These are phyloP conservation scores for Pestalotiopsis sp. DNA, from an alignment of 2,329 filamentous ascomycete species.

Conservation along the genomic window DNA sequence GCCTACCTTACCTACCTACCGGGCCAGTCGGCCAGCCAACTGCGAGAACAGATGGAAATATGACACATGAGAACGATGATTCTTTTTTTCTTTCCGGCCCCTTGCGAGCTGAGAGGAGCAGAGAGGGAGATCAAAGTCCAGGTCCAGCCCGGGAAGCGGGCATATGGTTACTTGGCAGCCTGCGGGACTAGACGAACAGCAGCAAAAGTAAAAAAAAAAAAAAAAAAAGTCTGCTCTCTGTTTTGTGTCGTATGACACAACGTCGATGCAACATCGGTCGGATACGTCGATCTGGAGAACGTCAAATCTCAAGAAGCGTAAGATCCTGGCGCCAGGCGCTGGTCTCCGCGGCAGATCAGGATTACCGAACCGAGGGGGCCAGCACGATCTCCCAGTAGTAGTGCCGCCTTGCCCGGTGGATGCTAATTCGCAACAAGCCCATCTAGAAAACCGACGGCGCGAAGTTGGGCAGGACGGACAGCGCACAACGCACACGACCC, in stretches of 20 bases:
- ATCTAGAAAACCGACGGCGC: neutral
- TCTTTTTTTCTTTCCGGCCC: neutral
- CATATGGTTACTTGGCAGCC: neutral
- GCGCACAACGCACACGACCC: neutral
- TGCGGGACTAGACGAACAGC: neutral
- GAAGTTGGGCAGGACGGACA: neutral
- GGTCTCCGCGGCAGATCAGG: slow-evolving; percentile 21
- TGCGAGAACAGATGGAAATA: slow-evolving; percentile 8
- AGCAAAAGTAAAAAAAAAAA: neutral
- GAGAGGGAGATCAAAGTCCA: neutral
- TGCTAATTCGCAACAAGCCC: neutral
- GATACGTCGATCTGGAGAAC: slow-evolving; percentile 37
- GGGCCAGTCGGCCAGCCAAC: slow-evolving; percentile 3
- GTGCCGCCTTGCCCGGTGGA: neutral
- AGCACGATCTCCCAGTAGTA: neutral
- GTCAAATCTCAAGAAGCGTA: slow-evolving; percentile 26
- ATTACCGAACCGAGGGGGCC: neutral
- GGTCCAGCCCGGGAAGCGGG: neutral
- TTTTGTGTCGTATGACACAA: slow-evolving; percentile 30
- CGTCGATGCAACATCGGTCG: slow-evolving; percentile 29
- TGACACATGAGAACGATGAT: slow-evolving; percentile 6
- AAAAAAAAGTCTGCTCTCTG: neutral
- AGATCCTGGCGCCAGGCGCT: slow-evolving; percentile 23
- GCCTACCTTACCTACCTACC: neutral
- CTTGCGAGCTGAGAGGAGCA: neutral